Base-by-base conservation (phyloP, 2,329 filamentous ascomycete genomes). In the Colletotrichum lindemuthianum region DNA sequence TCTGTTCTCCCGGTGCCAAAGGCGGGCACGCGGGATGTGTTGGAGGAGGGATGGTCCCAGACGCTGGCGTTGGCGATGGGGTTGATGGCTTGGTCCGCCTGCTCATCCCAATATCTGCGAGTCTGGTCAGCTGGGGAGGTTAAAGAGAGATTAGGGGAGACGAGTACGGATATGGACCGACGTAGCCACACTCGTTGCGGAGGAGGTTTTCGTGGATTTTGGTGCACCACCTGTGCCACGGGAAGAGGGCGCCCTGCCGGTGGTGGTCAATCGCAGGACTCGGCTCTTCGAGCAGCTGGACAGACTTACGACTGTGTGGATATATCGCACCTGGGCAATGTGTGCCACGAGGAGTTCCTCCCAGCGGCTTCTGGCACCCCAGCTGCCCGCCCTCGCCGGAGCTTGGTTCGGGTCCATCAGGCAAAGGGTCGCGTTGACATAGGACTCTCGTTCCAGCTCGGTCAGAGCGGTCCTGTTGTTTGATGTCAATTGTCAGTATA, bases 171-270 rank as follows among this genome's bases (percentile, higher is more conserved):
- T 77, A 76, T 5, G 68, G 60, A 11, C 74, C 74, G 6, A 55
- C 68, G 66, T 73, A 78, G 45, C 70, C 70, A 54, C 76, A 78
- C 55, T 74, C 69, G 4, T 49, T 71, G 39, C 70, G 68, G 5
- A 78, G 70, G 3, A 71, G 65, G 10, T 66, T 24, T 51, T 78
- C 75, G 54, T 77, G 75, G 11, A 72, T 67, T 11, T 73, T 67
- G 6, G 76, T 65, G 58, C 73, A 71, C 41, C 71, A 72, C 8
- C 76, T 71, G 60, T 79, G 76, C 70, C 72, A 78, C 9, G 52
- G 52, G 39, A 55, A 55, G 9, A 55, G 13, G 3, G 52, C 52
- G 15, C 52, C 52, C 52, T 55, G 33, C 9, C 16, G n/a, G 10
- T 15, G 13, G 15, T 43, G 41, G 6, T 13, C 11, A 11, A 10